Evolutionary conservation across 1,139 yeast genomes (phyloP).

Genomic region (Scheffersomyces lignicola): DNA sequence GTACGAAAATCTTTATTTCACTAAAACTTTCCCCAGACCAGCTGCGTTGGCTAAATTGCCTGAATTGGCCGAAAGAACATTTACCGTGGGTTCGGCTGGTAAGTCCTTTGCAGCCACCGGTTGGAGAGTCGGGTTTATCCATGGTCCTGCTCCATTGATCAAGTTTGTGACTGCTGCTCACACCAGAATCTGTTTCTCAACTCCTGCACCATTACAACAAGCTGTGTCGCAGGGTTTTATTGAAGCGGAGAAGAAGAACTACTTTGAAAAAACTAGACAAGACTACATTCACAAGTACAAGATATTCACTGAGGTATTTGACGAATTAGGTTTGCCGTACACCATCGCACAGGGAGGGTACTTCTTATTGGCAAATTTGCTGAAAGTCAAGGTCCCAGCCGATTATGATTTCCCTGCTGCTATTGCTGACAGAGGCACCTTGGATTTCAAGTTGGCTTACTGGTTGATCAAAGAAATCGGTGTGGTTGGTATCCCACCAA

Average conservation of each 20-base stretch:
- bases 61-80: conserved; percentile 73
- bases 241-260: conserved; percentile 59
- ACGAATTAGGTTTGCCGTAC: conserved; percentile 84
- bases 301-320: conserved; percentile 73
- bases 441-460: conserved; percentile 84
- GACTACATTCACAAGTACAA: conserved; percentile 70
- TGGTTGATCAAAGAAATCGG: conserved; percentile 94
- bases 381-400: conserved; percentile 74
- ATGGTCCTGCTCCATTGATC: conserved; percentile 81
- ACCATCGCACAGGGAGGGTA: conserved; percentile 92
- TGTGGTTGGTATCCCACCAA: conserved; percentile 94
- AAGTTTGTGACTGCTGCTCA: conserved; percentile 87
- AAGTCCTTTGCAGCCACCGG: conserved; percentile 98
- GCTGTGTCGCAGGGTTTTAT: conserved; percentile 80
- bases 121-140: conserved; percentile 96
- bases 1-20: conserved; percentile 82
- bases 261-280: conserved; percentile 67
- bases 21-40: conserved; percentile 70
- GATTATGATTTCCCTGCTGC: conserved; percentile 73
- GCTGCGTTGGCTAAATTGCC: conserved; percentile 70
- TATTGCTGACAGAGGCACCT: conserved; percentile 61
- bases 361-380: conserved; percentile 83
- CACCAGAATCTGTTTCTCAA: conserved; percentile 85
- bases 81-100: conserved; percentile 96
- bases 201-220: conserved; percentile 93